Evolutionary conservation across 371 early-diverging fungal species (phyloP).

Genomic region (Mucor plumbeus): DNA sequence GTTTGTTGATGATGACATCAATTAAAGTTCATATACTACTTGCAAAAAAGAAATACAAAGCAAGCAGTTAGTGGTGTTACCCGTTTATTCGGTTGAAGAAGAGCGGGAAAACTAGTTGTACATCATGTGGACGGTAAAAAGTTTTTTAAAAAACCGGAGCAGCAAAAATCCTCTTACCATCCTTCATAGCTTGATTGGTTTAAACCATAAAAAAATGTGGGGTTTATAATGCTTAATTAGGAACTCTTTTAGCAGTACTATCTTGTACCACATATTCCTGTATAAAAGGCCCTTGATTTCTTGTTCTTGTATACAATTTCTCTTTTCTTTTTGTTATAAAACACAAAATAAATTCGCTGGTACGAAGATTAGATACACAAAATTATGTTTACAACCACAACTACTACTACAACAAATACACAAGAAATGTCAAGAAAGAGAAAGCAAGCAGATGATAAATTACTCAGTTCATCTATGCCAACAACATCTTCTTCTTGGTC

Average conservation of each 20-base stretch:
- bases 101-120: conserved; percentile 22
- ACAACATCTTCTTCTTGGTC: conserved; percentile 30
- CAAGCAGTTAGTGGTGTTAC: conserved; percentile 14
- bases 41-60: background rate
- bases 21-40: background rate
- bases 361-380: conserved; percentile 24
- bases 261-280: conserved; percentile 9
- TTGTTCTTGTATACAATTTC: background rate
- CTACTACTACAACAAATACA: background rate
- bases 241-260: conserved; percentile 16
- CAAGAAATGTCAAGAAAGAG: conserved; percentile 23
- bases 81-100: conserved; percentile 29
- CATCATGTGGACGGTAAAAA: conserved; percentile 32
- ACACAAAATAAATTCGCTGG: conserved; percentile 13
- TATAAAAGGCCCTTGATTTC: conserved; percentile 15
- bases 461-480: conserved; percentile 24
- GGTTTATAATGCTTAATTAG: conserved; percentile 24
- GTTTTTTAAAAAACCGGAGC: conserved; percentile 12
- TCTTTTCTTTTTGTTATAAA: conserved; percentile 3
- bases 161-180: background rate
- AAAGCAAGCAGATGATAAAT: conserved; percentile 26
- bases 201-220: conserved; percentile 31
- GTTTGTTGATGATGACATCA: background rate
- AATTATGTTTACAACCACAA: conserved; percentile 5
- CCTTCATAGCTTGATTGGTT: conserved; percentile 26